Conservation (phyloP, 1,284 basidiomycete genomes). For the Microstroma glucosiphilum region DNA sequence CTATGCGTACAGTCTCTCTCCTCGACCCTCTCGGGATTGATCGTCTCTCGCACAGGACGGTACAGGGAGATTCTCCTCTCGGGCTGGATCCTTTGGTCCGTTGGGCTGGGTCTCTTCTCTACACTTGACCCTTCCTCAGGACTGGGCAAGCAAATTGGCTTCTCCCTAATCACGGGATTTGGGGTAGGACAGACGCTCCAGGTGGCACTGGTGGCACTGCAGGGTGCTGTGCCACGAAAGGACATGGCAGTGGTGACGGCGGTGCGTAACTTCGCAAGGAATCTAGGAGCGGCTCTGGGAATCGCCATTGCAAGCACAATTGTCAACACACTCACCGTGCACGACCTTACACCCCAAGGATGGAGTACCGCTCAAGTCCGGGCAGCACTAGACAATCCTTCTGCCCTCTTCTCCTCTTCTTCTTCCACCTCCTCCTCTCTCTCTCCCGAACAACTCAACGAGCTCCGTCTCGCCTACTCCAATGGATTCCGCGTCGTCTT, state of each 20-base stretch:
- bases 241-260: constrained; percentile 69
- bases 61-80: constrained; percentile 63
- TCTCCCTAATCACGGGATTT: constrained; percentile 61
- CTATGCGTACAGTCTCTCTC: constrained; percentile 27
- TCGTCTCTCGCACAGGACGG: constrained; percentile 63
- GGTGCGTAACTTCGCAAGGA: constrained; percentile 63
- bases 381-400: constrained; percentile 24
- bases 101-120: constrained; percentile 60
- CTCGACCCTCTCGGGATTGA: constrained; percentile 56
- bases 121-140: constrained; percentile 58
- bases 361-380: constrained; percentile 14
- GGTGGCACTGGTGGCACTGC: constrained; percentile 59
- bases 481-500: constrained; percentile 61
- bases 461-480: constrained; percentile 59
- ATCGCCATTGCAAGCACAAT: constrained; percentile 61
- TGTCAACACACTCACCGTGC: constrained; percentile 30
- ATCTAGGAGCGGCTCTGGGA: constrained; percentile 62
- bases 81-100: constrained; percentile 57
- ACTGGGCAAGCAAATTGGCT: constrained; percentile 59
- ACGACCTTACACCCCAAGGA: constrained; percentile 9
- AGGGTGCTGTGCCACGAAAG: constrained; percentile 62
- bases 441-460: constrained; percentile 19
- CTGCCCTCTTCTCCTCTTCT: constrained; percentile 6
- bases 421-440: constrained; percentile 4
- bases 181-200: constrained; percentile 61